phyloP scores from a whole-genome alignment of 2,329 filamentous ascomycete genomes.

The Corniculantispora saksenae region DNA sequence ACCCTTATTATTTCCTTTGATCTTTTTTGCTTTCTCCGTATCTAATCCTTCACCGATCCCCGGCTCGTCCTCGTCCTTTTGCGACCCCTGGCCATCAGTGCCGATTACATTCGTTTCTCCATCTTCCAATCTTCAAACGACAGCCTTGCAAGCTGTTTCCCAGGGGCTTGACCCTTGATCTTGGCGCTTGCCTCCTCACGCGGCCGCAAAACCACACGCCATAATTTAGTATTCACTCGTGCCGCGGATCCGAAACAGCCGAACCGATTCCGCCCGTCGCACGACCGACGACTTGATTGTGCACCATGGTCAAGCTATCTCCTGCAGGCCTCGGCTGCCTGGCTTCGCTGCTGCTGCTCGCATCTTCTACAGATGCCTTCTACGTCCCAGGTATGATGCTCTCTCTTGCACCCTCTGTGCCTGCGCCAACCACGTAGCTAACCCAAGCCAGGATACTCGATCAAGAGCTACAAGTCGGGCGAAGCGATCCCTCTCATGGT shows the following conservation, averaged over 20 bases:
- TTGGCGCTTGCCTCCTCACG: not conserved
- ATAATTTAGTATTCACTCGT: too few relatives aligned
- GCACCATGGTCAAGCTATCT: slow-evolving; percentile 32
- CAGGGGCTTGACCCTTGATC: not conserved
- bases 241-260: not conserved
- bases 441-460: slow-evolving; percentile 66
- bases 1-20: not conserved
- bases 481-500: slow-evolving; percentile 82
- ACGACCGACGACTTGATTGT: slow-evolving; percentile 16
- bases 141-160: not conserved
- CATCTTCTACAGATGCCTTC: slow-evolving; percentile 59
- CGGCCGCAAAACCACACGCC: not conserved
- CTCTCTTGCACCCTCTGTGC: not conserved
- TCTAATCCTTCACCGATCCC: not conserved
- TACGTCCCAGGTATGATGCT: slow-evolving; percentile 74
- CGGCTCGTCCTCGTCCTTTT: not conserved
- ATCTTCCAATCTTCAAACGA: not conserved
- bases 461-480: slow-evolving; percentile 74
- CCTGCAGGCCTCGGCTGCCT: slow-evolving; percentile 39
- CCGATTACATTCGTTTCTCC: slow-evolving; percentile 22
- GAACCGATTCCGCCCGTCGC: not conserved
- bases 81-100: slow-evolving; percentile 16
- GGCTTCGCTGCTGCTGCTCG: slow-evolving; percentile 48
- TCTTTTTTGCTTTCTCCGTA: not conserved
- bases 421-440: slow-evolving; percentile 4